These are phyloP conservation scores for Candida fluviatilis DNA, from an alignment of 805 yeast species.

Conservation along the genomic window DNA sequence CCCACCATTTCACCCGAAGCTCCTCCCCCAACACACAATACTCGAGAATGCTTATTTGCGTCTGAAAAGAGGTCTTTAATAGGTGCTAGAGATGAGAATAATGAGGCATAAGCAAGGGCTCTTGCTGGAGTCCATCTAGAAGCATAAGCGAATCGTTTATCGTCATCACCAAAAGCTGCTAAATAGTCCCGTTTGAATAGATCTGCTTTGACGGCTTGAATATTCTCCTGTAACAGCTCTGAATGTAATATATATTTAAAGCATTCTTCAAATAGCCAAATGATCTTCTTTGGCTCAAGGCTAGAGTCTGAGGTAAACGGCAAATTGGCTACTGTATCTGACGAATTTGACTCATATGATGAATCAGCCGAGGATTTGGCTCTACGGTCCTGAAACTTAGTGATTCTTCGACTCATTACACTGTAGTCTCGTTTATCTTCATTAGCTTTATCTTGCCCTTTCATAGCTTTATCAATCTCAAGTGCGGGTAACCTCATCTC, in stretches of 20 bases:
- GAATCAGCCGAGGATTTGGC: background rate
- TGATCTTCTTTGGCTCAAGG: constrained; percentile 30
- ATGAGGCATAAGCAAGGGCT: constrained; percentile 66
- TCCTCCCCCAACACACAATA: constrained; percentile 81
- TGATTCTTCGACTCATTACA: constrained; percentile 28
- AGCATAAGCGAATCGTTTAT: constrained; percentile 70
- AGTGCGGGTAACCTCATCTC: constrained; percentile 11
- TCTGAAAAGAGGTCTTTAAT: constrained; percentile 34
- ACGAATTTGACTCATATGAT: background rate
- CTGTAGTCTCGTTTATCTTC: background rate
- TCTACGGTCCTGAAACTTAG: constrained; percentile 21
- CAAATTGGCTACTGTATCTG: constrained; percentile 9
- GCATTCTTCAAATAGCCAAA: constrained; percentile 31
- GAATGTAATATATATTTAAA: constrained; percentile 32
- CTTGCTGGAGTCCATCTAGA: constrained; percentile 86
- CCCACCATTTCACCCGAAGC: constrained; percentile 81
- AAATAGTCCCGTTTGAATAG: constrained; percentile 67
- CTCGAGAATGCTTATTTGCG: constrained; percentile 27
- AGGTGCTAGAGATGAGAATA: constrained; percentile 51
- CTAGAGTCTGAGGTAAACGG: constrained; percentile 32
- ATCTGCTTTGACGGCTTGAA: constrained; percentile 69
- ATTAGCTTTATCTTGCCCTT: background rate
- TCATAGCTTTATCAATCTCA: background rate
- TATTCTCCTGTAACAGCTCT: constrained; percentile 33
- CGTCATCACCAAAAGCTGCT: constrained; percentile 61